Evolutionary conservation across 78 protist species (phyloP).

Genomic region (Dictyostelium brefeldianum): DNA sequence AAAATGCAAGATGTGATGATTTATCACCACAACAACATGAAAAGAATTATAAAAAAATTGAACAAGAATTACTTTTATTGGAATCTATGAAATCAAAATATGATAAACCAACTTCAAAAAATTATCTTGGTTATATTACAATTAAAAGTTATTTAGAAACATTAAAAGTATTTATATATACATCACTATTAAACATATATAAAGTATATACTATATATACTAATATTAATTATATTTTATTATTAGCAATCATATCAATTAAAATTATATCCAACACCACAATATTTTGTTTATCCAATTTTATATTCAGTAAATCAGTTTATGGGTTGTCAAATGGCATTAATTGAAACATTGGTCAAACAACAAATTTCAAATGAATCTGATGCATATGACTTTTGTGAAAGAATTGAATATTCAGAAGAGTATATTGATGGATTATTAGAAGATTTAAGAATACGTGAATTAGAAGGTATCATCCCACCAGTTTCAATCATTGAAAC

Average conservation of each 20-base stretch:
- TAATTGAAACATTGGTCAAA: slow-evolving; percentile 6
- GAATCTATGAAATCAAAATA: neutral
- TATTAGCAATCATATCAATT: neutral
- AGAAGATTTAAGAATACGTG: neutral
- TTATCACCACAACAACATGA: neutral
- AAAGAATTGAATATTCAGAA: neutral
- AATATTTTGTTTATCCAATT: slow-evolving; percentile 39
- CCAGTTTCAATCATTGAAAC: slow-evolving; percentile 12
- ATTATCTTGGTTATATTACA: neutral
- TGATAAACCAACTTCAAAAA: neutral
- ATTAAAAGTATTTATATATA: neutral
- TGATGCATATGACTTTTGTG: slow-evolving; percentile 9
- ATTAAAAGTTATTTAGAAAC: neutral
- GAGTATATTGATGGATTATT: slow-evolving; percentile 24
- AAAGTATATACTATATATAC: too few relatives aligned
- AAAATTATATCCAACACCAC: slow-evolving; percentile 34
- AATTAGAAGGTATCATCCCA: slow-evolving; percentile 1
- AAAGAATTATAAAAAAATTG: neutral
- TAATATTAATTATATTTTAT: too few relatives aligned
- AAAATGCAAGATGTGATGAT: neutral
- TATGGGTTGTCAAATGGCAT: slow-evolving; percentile 33
- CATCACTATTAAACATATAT: too few relatives aligned
- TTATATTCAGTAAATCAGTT: slow-evolving; percentile 42
- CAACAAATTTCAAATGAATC: slow-evolving; percentile 11
- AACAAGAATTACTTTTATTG: neutral